phyloP scores from a whole-genome alignment of 1,284 basidiomycete species.

The Puccinia horiana region DNA sequence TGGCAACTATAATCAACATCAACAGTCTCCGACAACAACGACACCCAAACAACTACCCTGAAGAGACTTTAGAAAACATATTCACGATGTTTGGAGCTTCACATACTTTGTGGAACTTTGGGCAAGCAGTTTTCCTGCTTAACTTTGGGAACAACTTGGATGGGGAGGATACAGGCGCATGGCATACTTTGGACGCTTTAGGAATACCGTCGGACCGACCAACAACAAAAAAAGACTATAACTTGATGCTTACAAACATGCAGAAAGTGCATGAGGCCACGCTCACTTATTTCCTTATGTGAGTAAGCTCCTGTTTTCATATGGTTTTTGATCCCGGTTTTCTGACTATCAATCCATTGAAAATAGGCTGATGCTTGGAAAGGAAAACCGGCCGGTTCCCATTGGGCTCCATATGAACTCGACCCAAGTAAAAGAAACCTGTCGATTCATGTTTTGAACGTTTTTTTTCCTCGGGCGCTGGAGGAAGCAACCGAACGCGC shows the following conservation, averaged over 20 bases:
- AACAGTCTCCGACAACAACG: background rate
- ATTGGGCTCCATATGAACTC: too few species aligned
- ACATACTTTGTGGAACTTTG: slow-evolving; percentile 29
- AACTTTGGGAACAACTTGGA: slow-evolving; percentile 6
- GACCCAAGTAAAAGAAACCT: too few species aligned
- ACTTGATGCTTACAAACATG: background rate
- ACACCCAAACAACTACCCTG: background rate
- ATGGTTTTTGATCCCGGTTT: too few species aligned
- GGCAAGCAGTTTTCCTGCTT: background rate
- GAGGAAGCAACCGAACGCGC: too few species aligned
- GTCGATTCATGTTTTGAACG: too few species aligned
- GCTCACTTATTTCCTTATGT: slow-evolving; percentile 15
- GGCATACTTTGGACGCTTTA: background rate
- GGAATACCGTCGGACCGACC: slow-evolving; percentile 7
- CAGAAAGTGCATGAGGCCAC: background rate
- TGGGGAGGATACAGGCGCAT: background rate
- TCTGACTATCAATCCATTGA: too few species aligned
- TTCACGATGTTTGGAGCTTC: background rate
- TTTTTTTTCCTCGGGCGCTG: too few species aligned
- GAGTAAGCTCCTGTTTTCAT: background rate
- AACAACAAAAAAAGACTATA: background rate
- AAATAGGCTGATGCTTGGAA: too few species aligned
- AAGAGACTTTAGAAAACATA: background rate
- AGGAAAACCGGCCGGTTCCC: too few species aligned
- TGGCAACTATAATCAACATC: slow-evolving; percentile 16